These are phyloP conservation scores for Penicillium oxalicum DNA, from an alignment of 2,329 filamentous ascomycete species.

Conservation along the genomic window DNA sequence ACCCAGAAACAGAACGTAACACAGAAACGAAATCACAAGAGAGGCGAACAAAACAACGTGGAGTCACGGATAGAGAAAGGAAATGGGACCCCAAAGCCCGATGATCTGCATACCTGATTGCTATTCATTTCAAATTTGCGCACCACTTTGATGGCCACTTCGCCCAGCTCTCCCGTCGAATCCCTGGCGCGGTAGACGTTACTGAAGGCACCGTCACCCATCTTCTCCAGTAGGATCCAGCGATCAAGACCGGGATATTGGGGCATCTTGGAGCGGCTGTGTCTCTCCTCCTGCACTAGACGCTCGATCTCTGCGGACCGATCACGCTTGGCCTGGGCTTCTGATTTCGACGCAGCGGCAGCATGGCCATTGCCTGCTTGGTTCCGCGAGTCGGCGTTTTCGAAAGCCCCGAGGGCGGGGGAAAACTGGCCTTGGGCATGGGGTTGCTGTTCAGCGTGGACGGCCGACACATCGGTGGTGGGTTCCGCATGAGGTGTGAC, in stretches of 20 bases:
- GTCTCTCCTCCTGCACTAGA: slow-evolving; percentile 86
- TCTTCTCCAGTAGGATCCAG: slow-evolving; percentile 87
- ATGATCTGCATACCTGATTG: slow-evolving; percentile 71
- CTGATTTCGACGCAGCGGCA: slow-evolving; percentile 58
- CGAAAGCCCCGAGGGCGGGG: slow-evolving; percentile 56
- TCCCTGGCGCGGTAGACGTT: slow-evolving; percentile 93
- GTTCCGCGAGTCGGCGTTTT: slow-evolving; percentile 50
- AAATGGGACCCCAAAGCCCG: slow-evolving; percentile 22
- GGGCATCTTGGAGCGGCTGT: slow-evolving; percentile 77
- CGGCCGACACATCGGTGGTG: slow-evolving; percentile 57
- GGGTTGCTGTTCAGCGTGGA: slow-evolving; percentile 59
- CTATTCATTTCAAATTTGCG: slow-evolving; percentile 99
- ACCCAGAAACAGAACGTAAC: slow-evolving; percentile 22
- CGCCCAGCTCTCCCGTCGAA: slow-evolving; percentile 60
- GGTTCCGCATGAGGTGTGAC: slow-evolving; percentile 56
- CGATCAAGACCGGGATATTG: slow-evolving; percentile 77
- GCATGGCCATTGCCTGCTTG: slow-evolving; percentile 53
- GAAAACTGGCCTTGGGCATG: slow-evolving; percentile 42
- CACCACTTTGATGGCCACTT: slow-evolving; percentile 97
- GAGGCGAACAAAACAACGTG: slow-evolving; percentile 18
- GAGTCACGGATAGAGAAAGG: not conserved
- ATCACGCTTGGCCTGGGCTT: slow-evolving; percentile 52
- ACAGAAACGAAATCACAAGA: slow-evolving; percentile 23
- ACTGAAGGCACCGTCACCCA: slow-evolving; percentile 98
- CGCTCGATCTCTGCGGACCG: slow-evolving; percentile 66